Evolutionary conservation across 2,329 filamentous ascomycete species (phyloP).

Genomic region (Hymenoscyphus fructigenus): DNA sequence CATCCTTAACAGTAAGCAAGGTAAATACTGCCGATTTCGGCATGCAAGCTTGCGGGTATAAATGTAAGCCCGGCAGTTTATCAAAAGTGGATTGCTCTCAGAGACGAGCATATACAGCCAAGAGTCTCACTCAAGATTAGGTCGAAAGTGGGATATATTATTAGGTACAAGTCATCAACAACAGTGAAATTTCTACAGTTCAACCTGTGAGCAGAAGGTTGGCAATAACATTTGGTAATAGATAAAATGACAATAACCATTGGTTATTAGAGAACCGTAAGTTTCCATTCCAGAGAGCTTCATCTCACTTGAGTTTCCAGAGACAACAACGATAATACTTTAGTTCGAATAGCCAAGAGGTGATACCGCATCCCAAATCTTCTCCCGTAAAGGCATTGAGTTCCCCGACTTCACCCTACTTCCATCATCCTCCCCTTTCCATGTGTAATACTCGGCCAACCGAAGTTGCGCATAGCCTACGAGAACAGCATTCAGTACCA

Average conservation of each 20-base stretch:
- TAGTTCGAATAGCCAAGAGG: background rate
- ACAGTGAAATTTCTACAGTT: too few relatives aligned
- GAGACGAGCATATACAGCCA: background rate
- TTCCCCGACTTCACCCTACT: background rate
- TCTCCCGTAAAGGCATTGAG: background rate
- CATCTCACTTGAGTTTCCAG: background rate
- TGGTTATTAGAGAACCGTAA: background rate
- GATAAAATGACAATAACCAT: background rate
- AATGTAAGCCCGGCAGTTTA: background rate
- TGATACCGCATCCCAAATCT: background rate
- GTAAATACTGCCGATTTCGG: background rate
- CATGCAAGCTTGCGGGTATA: background rate
- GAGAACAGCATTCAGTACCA: background rate
- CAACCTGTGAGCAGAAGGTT: background rate
- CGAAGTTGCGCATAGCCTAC: background rate
- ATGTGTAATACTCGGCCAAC: background rate
- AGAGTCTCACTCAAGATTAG: background rate
- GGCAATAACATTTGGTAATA: background rate
- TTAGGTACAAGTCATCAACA: background rate
- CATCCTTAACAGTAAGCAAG: background rate
- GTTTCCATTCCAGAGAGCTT: background rate
- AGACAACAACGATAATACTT: background rate
- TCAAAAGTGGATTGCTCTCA: background rate
- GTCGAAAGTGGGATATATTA: background rate
- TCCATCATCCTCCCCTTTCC: background rate